Base-by-base conservation (phyloP, 345 rosid species). In the Carallia brachiata region DNA sequence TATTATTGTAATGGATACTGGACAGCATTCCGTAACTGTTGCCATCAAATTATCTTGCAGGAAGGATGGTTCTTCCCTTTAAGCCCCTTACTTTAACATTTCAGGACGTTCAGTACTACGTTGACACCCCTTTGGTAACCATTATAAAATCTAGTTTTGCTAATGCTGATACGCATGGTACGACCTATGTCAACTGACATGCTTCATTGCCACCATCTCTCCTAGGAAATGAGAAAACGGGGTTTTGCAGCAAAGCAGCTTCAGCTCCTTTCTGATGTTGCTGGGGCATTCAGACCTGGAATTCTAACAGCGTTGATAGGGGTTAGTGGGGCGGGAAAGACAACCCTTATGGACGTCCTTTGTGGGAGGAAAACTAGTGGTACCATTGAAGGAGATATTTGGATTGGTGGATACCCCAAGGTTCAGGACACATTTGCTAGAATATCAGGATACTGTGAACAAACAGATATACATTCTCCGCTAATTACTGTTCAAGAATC, bases 311-410 rank as follows among this genome's bases (percentile, higher is more conserved):
- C 92, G 19, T 67, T 93, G 75, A 93, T 93, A 96, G 93, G 98
- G 16, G 86, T 86, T 28, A 90, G 89, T 52, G 98, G 98, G 64
- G 98, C 98, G 13, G 97, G 97, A 9, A 93, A 93, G 71, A 89
- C 97, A 16, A 93, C 97, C 48, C 84, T 93, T 28, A 79, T 93
- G 44, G 97, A 93, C 70, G 96, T 92, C 75, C 90, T 92, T 0
- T 83, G 89, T 0, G 98, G 98, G 67, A 85, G 96, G 78, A 92
- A 92, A 83, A 90, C 95, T 30, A 81, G 78, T 6, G 97, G 98
- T 59, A 79, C 72, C 75, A 80, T 83, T 1, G 93, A 85, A 77
- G 96, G 97, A 48, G 92, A 90, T 36, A 87, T 90, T 31, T 87
- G 68, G 79, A 77, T 90, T 52, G 81, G 84, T 1, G 96, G 93